A percentile compares a stretch with the other conserved stretches of the same genome.
These are phyloP conservation scores for Aspergillus diversus DNA, from an alignment of 495 filamentous ascomycete species.

Conservation along the genomic window DNA sequence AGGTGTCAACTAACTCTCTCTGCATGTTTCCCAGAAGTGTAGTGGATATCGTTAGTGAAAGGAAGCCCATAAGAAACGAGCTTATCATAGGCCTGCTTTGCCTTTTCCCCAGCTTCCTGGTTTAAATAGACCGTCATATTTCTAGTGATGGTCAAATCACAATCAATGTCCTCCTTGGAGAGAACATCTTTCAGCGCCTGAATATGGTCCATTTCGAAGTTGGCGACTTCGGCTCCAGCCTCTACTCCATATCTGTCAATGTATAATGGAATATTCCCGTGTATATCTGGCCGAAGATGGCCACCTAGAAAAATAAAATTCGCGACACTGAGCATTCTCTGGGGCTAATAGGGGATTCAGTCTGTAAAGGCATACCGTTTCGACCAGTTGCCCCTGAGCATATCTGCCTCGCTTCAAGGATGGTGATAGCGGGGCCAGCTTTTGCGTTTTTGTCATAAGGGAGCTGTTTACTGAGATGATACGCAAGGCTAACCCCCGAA, in stretches of 20 bases:
- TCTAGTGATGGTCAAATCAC: constrained; percentile 44
- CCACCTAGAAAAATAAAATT: constrained; percentile 30
- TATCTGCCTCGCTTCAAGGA: constrained; percentile 46
- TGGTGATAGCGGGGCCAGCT: constrained; percentile 29
- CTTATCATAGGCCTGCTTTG: constrained; percentile 31
- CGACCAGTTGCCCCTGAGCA: constrained; percentile 50
- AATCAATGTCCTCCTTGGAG: constrained; percentile 42
- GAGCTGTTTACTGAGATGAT: constrained; percentile 54
- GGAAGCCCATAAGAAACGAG: constrained; percentile 26
- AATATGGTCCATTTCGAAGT: constrained; percentile 39
- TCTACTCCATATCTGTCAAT: constrained; percentile 35
- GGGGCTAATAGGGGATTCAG: background rate
- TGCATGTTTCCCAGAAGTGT: constrained; percentile 27
- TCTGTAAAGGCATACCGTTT: constrained; percentile 32
- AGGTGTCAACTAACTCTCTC: constrained; percentile 27
- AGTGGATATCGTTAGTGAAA: constrained; percentile 38
- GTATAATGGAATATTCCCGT: constrained; percentile 33
- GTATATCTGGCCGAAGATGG: constrained; percentile 42
- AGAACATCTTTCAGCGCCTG: constrained; percentile 35
- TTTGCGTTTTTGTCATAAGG: constrained; percentile 14
- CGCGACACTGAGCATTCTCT: background rate
- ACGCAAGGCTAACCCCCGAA: constrained; percentile 64
- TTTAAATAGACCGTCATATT: constrained; percentile 40
- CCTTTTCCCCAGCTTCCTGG: constrained; percentile 29
- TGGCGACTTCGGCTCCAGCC: constrained; percentile 33